Percentiles rank a stretch among this genome's conserved stretches.
Evolutionary conservation across 2,329 filamentous ascomycete genomes (phyloP).

Genomic region (Pseudogymnoascus sp.): DNA sequence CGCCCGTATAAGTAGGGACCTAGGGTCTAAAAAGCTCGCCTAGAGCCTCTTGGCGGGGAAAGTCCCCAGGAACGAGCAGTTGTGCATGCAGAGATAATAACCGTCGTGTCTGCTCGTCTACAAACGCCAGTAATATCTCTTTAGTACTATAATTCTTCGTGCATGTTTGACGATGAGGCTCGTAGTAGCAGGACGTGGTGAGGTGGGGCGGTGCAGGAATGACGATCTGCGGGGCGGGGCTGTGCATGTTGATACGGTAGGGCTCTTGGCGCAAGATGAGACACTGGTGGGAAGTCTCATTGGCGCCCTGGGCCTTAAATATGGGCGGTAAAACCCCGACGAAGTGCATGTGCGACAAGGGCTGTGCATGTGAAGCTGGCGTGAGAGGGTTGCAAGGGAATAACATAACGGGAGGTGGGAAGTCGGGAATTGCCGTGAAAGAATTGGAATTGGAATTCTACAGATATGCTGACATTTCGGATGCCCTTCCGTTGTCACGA

Average conservation of each 20-base stretch:
- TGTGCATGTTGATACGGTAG: background rate
- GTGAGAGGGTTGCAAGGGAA: background rate
- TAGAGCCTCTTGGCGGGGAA: background rate
- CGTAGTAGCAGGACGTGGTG: background rate
- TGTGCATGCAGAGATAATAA: background rate
- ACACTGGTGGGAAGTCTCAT: background rate
- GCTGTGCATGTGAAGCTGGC: background rate
- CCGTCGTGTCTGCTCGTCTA: background rate
- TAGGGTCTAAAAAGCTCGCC: background rate
- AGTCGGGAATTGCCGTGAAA: background rate
- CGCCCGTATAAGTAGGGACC: background rate
- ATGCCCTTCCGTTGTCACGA: background rate
- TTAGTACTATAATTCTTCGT: background rate
- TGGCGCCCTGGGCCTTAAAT: background rate
- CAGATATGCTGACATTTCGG: background rate
- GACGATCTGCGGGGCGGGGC: conserved; percentile 1
- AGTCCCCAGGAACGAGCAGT: background rate
- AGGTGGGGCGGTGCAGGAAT: background rate
- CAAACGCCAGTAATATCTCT: background rate
- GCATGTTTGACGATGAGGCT: background rate
- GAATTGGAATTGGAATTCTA: background rate
- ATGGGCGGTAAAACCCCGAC: background rate
- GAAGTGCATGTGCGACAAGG: background rate
- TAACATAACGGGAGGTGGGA: background rate
- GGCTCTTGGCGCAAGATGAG: background rate